Conservation (phyloP, 2,329 filamentous ascomycete genomes). For the Hortaea sp. region DNA sequence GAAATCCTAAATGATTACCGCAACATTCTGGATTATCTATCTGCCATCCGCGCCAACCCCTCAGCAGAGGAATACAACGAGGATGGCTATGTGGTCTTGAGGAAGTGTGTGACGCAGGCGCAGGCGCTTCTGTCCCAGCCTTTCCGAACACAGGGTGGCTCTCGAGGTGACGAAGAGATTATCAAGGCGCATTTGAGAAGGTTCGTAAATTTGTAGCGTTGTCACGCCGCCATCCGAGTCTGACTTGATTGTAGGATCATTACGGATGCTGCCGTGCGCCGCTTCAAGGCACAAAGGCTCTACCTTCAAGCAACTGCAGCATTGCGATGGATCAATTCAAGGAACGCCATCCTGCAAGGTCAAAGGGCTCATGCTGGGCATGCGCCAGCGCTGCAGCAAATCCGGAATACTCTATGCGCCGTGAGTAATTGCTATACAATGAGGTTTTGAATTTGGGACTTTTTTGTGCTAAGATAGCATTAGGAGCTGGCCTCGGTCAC, state of each 20-base stretch:
- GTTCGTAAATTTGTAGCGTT: conserved; percentile 24
- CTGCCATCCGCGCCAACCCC: conserved; percentile 41
- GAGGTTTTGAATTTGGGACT: background rate
- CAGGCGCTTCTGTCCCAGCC: conserved; percentile 45
- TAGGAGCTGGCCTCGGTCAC: conserved; percentile 50
- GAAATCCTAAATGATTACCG: conserved; percentile 57
- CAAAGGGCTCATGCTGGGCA: conserved; percentile 40
- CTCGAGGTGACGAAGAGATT: conserved; percentile 38
- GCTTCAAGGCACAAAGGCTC: conserved; percentile 52
- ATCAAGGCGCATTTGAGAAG: conserved; percentile 47
- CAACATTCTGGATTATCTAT: conserved; percentile 49
- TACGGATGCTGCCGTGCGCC: conserved; percentile 47
- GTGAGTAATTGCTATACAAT: conserved; percentile 11
- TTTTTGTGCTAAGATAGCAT: conserved; percentile 2
- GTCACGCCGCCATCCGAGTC: background rate
- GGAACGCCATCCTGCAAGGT: conserved; percentile 42
- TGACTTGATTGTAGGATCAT: conserved; percentile 40
- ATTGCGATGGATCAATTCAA: conserved; percentile 47
- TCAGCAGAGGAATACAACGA: conserved; percentile 47
- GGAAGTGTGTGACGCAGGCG: conserved; percentile 46
- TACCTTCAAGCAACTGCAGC: conserved; percentile 50
- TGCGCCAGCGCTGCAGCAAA: conserved; percentile 37
- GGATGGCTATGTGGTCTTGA: conserved; percentile 48
- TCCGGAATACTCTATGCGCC: conserved; percentile 38
- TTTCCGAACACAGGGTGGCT: conserved; percentile 27